Base-by-base conservation (phyloP, 257 asterid genomes). In the Solanum paucissectum region DNA sequence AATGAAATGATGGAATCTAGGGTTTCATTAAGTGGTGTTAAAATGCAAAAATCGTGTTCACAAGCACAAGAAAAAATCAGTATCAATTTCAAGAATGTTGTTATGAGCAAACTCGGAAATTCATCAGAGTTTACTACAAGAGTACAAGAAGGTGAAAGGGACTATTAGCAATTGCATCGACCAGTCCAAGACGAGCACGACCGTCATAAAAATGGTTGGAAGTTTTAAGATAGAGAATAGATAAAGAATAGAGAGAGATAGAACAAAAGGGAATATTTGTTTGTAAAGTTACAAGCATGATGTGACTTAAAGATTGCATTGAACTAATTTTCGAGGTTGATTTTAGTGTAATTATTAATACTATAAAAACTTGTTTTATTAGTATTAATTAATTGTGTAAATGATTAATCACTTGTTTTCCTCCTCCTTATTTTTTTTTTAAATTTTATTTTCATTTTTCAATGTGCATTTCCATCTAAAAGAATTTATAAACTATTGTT, bases 11-110 rank as follows among this genome's bases (percentile, higher is more conserved):
- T 93, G 96, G 96, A 91, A 60, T 89, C 96, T 34, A 91, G 98
- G 71, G 93, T 14, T 68, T 92, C 95, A 86, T 62, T 92, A 68
- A 95, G 98, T 49, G 97, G 96, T 83, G 93, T 91, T 55, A 90
- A 93, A 86, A 95, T 93, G 98, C 94, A 94, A 90, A 89, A 92
- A 77, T 92, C 98, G 0, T 93, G 95, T 87, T 93, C 98, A 8
- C 94, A 90, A 25, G 97, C 92, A 10, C 94, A 92, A 64, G 93
- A 91, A 16, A 93, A 90, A 52, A 37, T 93, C 5, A 92, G 89
- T 38, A 29, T 94, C 8, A 90, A 34, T 89, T 94, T 96, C 92
- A 94, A 93, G 96, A 93, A 93, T 87, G 94, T 92, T 20, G 92
- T 94, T 6, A 88, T 92, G 82, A 93, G 92, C 18, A 95, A 89